phyloP scores from a whole-genome alignment of 75 land plant genomes.

The Pinus taeda region DNA sequence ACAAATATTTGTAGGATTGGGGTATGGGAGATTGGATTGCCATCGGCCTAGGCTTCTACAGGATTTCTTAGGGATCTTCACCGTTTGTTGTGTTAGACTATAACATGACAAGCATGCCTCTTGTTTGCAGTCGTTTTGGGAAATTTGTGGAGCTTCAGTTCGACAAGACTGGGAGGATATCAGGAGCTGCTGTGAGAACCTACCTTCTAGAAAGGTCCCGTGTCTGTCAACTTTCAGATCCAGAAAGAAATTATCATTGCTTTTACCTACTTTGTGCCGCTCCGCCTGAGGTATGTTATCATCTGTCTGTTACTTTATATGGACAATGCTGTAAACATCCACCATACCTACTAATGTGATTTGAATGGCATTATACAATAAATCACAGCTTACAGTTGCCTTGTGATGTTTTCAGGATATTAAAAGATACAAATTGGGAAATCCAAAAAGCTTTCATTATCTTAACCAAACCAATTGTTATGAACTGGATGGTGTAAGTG shows the following conservation, averaged over 20 bases:
- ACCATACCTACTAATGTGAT: not conserved
- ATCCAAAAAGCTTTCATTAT: conserved; percentile 82
- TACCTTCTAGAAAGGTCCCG: conserved; percentile 97
- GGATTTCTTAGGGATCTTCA: not conserved
- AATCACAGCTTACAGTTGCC: not conserved
- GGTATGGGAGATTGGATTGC: not conserved
- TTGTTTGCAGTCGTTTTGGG: conserved; percentile 85
- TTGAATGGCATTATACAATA: not conserved
- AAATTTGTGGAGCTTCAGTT: conserved; percentile 99
- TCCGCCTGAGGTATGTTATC: conserved; percentile 44
- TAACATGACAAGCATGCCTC: not conserved
- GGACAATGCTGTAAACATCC: not conserved
- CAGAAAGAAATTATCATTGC: conserved; percentile 96
- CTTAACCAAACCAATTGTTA: conserved; percentile 88
- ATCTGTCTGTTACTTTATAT: not conserved
- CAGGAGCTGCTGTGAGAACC: conserved; percentile 96
- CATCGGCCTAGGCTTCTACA: not conserved
- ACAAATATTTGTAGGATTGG: not conserved
- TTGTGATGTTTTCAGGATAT: conserved; percentile 50
- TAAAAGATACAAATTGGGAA: conserved; percentile 79
- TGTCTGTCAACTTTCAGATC: conserved; percentile 90
- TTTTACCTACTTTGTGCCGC: conserved; percentile 98
- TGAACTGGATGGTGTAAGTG: conserved; percentile 80
- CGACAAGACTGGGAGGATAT: conserved; percentile 90
- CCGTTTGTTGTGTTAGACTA: not conserved